A percentile compares a stretch with the other conserved stretches of the same genome.
Conservation (phyloP, 129 eudicot genomes). For the Pulicaria dysenterica region DNA sequence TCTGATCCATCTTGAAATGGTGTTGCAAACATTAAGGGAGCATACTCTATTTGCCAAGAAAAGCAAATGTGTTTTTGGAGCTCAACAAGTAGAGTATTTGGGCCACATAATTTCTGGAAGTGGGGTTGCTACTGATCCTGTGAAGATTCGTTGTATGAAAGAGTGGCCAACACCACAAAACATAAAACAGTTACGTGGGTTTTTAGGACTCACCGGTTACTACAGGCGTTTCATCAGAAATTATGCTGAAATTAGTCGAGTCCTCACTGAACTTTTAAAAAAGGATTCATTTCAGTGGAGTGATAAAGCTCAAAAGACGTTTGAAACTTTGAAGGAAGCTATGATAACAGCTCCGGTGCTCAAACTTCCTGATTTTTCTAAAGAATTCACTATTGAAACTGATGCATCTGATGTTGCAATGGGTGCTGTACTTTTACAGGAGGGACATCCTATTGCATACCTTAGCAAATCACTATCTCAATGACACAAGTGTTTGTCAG, state of each 20-base stretch:
- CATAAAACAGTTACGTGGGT: background rate
- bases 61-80: background rate
- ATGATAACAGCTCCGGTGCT: background rate
- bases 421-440: background rate
- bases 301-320: background rate
- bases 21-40: background rate
- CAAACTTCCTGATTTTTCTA: background rate
- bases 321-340: background rate
- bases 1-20: background rate
- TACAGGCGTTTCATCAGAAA: too few relatives aligned
- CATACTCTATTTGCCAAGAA: background rate
- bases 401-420: background rate
- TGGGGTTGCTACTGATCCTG: background rate
- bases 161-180: background rate
- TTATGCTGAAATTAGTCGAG: background rate
- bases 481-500: background rate
- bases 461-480: background rate
- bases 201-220: background rate
- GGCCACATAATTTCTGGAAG: background rate
- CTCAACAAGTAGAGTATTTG: background rate
- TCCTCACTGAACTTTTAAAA: background rate
- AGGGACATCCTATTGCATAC: background rate
- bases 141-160: background rate
- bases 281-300: background rate
- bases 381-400: background rate